Percentiles rank a stretch among this genome's conserved stretches.
phyloP scores from a whole-genome alignment of 306 rosid species.

The Quercus mongolica region DNA sequence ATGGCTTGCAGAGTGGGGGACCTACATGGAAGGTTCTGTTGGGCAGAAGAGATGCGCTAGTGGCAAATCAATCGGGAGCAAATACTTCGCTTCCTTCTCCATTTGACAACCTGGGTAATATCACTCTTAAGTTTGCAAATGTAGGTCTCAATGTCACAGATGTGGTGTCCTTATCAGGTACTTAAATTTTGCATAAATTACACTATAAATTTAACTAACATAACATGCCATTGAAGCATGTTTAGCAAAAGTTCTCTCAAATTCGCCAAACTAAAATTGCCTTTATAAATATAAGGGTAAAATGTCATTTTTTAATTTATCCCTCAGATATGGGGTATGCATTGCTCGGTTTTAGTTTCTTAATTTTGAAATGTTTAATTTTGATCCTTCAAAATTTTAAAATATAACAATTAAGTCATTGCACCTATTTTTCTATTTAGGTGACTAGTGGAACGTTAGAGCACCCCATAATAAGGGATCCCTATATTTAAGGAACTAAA shows the following conservation, averaged over 20 bases:
- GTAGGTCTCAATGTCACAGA: slow-evolving; percentile 59
- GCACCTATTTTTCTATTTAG: no score
- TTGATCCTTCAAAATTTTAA: no score
- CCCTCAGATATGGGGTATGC: no score
- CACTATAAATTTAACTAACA: neutral
- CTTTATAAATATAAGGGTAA: no score
- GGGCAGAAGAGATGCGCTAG: slow-evolving; percentile 76
- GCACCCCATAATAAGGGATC: no score
- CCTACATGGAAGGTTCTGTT: slow-evolving; percentile 58
- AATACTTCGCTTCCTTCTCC: slow-evolving; percentile 53
- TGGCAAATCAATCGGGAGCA: slow-evolving; percentile 57
- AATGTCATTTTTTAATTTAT: no score
- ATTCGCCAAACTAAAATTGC: neutral
- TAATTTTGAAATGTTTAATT: no score
- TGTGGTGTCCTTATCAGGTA: slow-evolving; percentile 75
- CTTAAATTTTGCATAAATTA: neutral
- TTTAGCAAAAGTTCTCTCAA: neutral
- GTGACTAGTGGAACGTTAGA: no score
- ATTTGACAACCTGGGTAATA: slow-evolving; percentile 32
- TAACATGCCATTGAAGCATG: no score
- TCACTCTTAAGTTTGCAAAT: slow-evolving; percentile 44
- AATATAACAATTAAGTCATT: no score
- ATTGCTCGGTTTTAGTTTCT: no score
- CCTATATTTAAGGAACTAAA: no score
- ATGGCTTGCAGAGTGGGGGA: slow-evolving; percentile 73